These are phyloP conservation scores for Cudoniella acicularis DNA, from an alignment of 495 filamentous ascomycete species.

Conservation along the genomic window DNA sequence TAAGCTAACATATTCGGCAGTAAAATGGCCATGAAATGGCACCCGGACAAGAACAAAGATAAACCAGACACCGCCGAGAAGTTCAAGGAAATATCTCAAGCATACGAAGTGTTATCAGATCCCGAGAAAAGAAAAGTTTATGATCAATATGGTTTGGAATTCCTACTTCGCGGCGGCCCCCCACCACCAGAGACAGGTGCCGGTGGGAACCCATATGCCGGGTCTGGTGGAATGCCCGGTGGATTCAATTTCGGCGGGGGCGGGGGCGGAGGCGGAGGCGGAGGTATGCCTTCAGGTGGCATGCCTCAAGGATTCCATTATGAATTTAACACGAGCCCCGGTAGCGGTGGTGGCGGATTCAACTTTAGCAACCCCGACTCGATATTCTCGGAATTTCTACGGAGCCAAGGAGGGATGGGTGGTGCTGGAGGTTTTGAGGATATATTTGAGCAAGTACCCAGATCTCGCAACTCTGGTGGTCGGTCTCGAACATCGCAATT, in stretches of 20 bases:
- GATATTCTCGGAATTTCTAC: constrained; percentile 80
- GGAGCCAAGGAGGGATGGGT: constrained; percentile 45
- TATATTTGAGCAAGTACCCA: constrained; percentile 38
- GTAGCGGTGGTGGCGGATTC: constrained; percentile 59
- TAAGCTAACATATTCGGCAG: constrained; percentile 37
- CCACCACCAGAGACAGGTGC: constrained; percentile 58
- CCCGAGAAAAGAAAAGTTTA: constrained; percentile 96
- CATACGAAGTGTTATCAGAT: constrained; percentile 96
- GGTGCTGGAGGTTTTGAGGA: constrained; percentile 49
- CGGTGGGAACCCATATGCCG: constrained; percentile 46
- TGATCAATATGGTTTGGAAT: constrained; percentile 92
- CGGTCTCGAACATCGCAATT: constrained; percentile 32
- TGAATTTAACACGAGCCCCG: constrained; percentile 57
- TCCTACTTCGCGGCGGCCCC: constrained; percentile 78
- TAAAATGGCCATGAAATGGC: constrained; percentile 85
- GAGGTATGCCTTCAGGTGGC: constrained; percentile 38
- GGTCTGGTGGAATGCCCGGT: constrained; percentile 41
- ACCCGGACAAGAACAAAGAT: constrained; percentile 97
- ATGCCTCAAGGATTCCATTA: constrained; percentile 48
- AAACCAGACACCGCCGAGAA: constrained; percentile 78
- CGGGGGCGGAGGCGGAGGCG: no score
- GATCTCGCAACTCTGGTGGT: constrained; percentile 31
- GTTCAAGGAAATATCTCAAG: constrained; percentile 94
- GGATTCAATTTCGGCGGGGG: constrained; percentile 51
- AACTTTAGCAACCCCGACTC: constrained; percentile 76